Percentiles rank a stretch among this genome's conserved stretches.
Evolutionary conservation across 495 filamentous ascomycete genomes (phyloP).

Genomic region (Penicillium waksmanii): DNA sequence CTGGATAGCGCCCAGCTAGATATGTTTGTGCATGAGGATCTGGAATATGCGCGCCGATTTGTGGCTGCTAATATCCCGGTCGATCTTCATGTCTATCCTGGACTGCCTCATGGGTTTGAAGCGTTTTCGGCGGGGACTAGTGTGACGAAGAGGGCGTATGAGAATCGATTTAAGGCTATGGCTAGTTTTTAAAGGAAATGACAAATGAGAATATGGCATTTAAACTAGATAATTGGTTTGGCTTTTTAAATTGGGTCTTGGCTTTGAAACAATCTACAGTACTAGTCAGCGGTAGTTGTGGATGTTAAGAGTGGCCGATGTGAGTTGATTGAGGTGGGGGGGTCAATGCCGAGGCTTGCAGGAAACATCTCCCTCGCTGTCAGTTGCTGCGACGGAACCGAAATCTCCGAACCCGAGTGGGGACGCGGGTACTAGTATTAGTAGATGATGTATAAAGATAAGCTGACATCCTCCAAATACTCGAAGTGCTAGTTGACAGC

Average conservation of each 20-base stretch:
- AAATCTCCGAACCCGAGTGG: slow-evolving; percentile 13
- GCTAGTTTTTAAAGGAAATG: slow-evolving; percentile 9
- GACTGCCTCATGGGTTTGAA: slow-evolving; percentile 35
- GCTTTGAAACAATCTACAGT: not conserved
- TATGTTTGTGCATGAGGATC: slow-evolving; percentile 29
- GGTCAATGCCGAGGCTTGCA: not conserved
- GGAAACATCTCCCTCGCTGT: not conserved
- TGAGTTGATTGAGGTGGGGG: too few relatives aligned
- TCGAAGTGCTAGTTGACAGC: not conserved
- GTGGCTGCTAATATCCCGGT: slow-evolving; percentile 23
- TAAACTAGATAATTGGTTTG: not conserved
- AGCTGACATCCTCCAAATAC: not conserved
- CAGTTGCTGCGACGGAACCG: not conserved
- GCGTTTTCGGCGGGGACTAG: slow-evolving; percentile 13
- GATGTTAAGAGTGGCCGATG: not conserved
- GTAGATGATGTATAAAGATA: not conserved
- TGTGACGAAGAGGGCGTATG: slow-evolving; percentile 7
- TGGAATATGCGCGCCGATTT: slow-evolving; percentile 28
- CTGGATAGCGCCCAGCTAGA: slow-evolving; percentile 31
- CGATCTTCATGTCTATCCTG: slow-evolving; percentile 37
- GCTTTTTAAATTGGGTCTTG: not conserved
- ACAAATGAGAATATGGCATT: not conserved
- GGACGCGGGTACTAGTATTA: too few relatives aligned
- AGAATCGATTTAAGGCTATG: slow-evolving; percentile 18
- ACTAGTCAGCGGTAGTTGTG: too few relatives aligned